phyloP scores from a whole-genome alignment of 2,329 filamentous ascomycete species.

The Diaporthe citri region DNA sequence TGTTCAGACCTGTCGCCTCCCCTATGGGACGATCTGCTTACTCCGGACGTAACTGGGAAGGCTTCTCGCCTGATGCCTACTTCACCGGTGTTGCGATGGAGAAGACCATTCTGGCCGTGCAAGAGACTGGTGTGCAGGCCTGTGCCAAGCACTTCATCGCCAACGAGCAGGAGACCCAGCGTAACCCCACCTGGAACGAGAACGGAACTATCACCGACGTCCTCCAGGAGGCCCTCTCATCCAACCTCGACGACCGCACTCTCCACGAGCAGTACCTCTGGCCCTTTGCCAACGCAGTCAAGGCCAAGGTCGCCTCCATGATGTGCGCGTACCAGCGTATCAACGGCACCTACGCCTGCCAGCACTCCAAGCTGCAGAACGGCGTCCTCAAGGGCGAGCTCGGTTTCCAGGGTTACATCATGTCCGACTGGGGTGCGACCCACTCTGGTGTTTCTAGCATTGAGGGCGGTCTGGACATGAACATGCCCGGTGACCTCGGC shows the following conservation, averaged over 20 bases:
- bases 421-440: constrained; percentile 73
- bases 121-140: constrained; percentile 82
- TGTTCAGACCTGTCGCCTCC: constrained; percentile 26
- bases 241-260: constrained; percentile 77
- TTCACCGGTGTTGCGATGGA: constrained; percentile 78
- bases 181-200: constrained; percentile 41
- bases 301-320: constrained; percentile 71
- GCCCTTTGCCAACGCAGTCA: constrained; percentile 79
- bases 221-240: constrained; percentile 70
- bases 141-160: constrained; percentile 81
- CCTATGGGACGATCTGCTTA: constrained; percentile 54
- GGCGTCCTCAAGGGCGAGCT: constrained; percentile 80
- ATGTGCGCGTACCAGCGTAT: constrained; percentile 80
- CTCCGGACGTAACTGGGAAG: constrained; percentile 68
- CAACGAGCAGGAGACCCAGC: constrained; percentile 75
- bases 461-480: constrained; percentile 52
- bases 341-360: constrained; percentile 83
- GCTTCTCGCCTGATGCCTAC: constrained; percentile 78
- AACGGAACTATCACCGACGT: constrained; percentile 57
- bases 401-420: constrained; percentile 81
- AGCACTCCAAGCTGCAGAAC: constrained; percentile 81
- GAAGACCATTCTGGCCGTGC: constrained; percentile 81
- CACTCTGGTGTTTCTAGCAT: constrained; percentile 57
- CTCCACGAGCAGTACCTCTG: constrained; percentile 80
- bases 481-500: constrained; percentile 62